Percentiles rank a stretch among this genome's conserved stretches.
Conservation (phyloP, 495 filamentous ascomycete genomes). For the Entonaema liquescens region DNA sequence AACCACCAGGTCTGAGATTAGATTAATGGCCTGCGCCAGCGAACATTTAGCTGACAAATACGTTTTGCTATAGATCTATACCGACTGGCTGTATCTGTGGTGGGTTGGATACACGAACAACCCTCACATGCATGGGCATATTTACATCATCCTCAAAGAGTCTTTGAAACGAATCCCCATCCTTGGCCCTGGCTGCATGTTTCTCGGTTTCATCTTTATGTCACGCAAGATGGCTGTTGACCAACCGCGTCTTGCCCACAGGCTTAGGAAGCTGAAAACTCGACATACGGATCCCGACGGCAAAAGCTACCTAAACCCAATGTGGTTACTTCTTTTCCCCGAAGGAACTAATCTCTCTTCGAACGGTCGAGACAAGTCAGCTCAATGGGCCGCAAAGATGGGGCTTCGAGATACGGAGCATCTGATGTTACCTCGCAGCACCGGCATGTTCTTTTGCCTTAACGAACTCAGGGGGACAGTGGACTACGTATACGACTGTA, state of each 20-base stretch:
- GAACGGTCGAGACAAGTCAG: constrained; percentile 70
- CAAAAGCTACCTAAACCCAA: constrained; percentile 67
- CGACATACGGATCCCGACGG: constrained; percentile 62
- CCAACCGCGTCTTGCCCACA: constrained; percentile 71
- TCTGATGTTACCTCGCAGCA: constrained; percentile 75
- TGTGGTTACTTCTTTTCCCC: constrained; percentile 88
- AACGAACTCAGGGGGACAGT: constrained; percentile 74
- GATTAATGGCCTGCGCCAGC: background rate
- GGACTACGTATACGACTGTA: constrained; percentile 87
- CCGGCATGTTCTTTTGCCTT: constrained; percentile 78
- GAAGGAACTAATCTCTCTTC: constrained; percentile 80
- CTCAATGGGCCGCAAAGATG: constrained; percentile 73
- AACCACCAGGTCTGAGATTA: constrained; percentile 74
- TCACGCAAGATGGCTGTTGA: constrained; percentile 84
- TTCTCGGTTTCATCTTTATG: constrained; percentile 86
- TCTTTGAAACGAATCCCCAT: constrained; percentile 79
- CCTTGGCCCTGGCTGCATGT: constrained; percentile 80
- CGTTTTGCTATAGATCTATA: constrained; percentile 68
- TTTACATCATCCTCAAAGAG: constrained; percentile 88
- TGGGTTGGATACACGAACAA: constrained; percentile 79
- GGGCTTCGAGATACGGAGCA: constrained; percentile 73
- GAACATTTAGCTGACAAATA: constrained; percentile 19
- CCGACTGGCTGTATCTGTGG: constrained; percentile 90
- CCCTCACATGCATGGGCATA: constrained; percentile 76
- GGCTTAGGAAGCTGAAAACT: constrained; percentile 72